phyloP scores from a whole-genome alignment of 2,329 filamentous ascomycete species.

The Nannizziopsis arthrosporioides region DNA sequence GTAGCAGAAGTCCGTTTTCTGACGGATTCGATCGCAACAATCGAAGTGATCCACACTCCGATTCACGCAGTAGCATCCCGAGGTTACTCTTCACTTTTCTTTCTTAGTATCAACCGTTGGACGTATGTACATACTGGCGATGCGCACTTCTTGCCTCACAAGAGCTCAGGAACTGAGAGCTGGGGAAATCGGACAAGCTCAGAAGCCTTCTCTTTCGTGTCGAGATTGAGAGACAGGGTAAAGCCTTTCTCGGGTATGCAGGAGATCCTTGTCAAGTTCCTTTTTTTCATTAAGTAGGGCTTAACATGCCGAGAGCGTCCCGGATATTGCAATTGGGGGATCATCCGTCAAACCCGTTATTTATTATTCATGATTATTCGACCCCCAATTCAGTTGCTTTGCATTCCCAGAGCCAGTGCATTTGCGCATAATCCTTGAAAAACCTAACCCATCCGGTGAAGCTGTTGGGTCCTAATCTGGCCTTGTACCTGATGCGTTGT shows the following conservation, averaged over 20 bases:
- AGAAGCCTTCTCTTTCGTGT: neutral
- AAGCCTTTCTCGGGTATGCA: neutral
- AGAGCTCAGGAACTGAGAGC: neutral
- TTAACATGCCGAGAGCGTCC: slow-evolving; percentile 10
- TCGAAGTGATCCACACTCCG: slow-evolving; percentile 2
- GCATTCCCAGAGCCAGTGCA: neutral
- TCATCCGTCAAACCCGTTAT: slow-evolving; percentile 1
- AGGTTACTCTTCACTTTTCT: slow-evolving; percentile 10
- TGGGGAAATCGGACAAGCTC: neutral
- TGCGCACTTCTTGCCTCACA: too few relatives aligned
- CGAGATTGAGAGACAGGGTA: neutral
- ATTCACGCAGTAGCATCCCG: slow-evolving; percentile 10
- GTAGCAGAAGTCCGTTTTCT: neutral
- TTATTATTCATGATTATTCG: neutral
- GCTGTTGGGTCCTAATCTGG: neutral
- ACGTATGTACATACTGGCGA: neutral
- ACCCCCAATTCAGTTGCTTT: neutral
- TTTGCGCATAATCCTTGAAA: neutral
- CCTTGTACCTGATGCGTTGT: slow-evolving; percentile 8
- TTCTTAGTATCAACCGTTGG: neutral
- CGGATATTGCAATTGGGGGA: slow-evolving; percentile 4
- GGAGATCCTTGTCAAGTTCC: slow-evolving; percentile 2
- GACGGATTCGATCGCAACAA: neutral
- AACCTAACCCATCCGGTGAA: neutral
- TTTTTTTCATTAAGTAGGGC: slow-evolving; percentile 4